Conservation (phyloP, 352 stramenopile species). For the Pythium sukuiense region DNA sequence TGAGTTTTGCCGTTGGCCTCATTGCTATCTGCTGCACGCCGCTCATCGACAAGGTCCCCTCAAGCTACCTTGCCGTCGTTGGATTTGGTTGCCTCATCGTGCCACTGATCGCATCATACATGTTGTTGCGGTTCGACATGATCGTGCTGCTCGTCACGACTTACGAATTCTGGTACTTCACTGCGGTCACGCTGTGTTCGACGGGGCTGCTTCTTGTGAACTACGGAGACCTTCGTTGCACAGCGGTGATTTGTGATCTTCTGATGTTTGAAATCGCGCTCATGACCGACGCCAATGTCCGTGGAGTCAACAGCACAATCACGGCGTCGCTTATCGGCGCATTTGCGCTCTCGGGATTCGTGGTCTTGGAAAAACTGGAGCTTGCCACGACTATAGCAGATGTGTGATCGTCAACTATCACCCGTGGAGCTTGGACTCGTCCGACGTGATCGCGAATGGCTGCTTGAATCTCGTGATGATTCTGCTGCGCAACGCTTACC, state of each 20-base stretch:
- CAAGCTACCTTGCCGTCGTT: no score
- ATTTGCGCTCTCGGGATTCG: not conserved
- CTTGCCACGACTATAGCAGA: not conserved
- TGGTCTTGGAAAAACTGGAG: not conserved
- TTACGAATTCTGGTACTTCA: constrained; percentile 14
- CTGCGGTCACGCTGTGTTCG: not conserved
- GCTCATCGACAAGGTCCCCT: no score
- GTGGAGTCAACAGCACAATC: not conserved
- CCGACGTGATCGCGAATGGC: constrained; percentile 10
- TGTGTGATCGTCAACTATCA: not conserved
- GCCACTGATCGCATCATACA: not conserved
- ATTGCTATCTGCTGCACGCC: no score
- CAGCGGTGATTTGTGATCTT: not conserved
- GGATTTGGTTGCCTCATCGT: not conserved
- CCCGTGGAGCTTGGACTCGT: not conserved
- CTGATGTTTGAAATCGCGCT: not conserved
- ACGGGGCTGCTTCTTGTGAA: not conserved
- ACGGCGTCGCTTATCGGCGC: constrained; percentile 2
- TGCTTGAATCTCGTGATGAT: constrained; percentile 2
- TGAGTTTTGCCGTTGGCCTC: not conserved
- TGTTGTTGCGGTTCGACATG: constrained; percentile 6
- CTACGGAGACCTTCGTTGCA: not conserved
- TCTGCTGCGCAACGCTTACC: constrained; percentile 17
- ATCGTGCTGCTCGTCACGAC: constrained; percentile 2
- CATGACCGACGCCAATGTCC: not conserved